Evolutionary conservation across 75 land plant species (phyloP).

Genomic region (Cupressus sempervirens): DNA sequence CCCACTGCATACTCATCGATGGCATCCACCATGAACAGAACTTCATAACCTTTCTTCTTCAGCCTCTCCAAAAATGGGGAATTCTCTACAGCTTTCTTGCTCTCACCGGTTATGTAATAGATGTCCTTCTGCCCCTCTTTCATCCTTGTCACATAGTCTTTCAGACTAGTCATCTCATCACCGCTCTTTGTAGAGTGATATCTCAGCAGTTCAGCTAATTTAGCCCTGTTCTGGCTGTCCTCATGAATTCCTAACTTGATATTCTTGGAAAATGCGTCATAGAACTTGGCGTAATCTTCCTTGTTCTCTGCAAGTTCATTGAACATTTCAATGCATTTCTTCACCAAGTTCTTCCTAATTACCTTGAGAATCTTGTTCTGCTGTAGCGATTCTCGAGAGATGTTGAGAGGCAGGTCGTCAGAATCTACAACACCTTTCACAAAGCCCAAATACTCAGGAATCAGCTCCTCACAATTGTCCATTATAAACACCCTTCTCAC

Average conservation of each 20-base stretch:
- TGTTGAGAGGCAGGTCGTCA: slow-evolving; percentile 74
- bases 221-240: slow-evolving; percentile 24
- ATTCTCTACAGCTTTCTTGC: slow-evolving; percentile 36
- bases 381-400: slow-evolving; percentile 73
- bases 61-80: slow-evolving; percentile 7
- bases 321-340: slow-evolving; percentile 83
- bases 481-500: slow-evolving; percentile 78
- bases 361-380: slow-evolving; percentile 84
- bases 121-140: slow-evolving; percentile 31
- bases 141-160: slow-evolving; percentile 35
- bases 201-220: slow-evolving; percentile 19
- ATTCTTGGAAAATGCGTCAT: slow-evolving; percentile 42
- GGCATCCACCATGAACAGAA: too few species aligned
- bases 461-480: slow-evolving; percentile 86
- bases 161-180: slow-evolving; percentile 30
- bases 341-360: slow-evolving; percentile 74
- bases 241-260: slow-evolving; percentile 25
- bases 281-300: slow-evolving; percentile 66
- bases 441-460: slow-evolving; percentile 73
- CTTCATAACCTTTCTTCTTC: too few species aligned
- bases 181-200: slow-evolving; percentile 16
- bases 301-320: slow-evolving; percentile 66
- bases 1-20: slow-evolving; percentile 37
- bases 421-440: slow-evolving; percentile 76
- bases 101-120: slow-evolving; percentile 37